These are phyloP conservation scores for Erysimum cheiri DNA, from an alignment of 441 rosid species.

Conservation along the genomic window DNA sequence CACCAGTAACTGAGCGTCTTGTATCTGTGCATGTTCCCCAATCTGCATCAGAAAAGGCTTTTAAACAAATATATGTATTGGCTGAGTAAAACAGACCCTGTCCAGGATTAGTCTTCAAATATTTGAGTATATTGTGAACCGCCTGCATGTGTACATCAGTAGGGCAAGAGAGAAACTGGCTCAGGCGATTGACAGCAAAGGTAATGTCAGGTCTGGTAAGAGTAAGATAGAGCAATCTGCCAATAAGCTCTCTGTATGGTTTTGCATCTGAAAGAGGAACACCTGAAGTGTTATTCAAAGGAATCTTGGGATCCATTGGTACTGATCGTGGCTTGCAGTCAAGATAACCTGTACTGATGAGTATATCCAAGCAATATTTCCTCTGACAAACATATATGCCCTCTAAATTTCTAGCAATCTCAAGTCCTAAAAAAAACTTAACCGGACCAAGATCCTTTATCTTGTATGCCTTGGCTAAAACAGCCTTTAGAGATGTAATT, in stretches of 20 bases:
- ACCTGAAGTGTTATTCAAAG: no score
- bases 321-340: neutral
- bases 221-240: neutral
- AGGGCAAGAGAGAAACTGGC: neutral
- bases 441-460: neutral
- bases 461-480: neutral
- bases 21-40: neutral
- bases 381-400: neutral
- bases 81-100: neutral
- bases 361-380: neutral
- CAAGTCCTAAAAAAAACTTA: neutral
- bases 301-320: neutral
- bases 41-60: neutral
- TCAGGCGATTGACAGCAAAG: neutral
- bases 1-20: neutral
- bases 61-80: neutral
- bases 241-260: neutral
- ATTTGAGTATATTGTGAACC: accelerated
- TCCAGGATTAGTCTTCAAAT: neutral
- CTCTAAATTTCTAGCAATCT: neutral
- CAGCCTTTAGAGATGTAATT: accelerated
- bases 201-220: neutral
- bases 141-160: neutral
- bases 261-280: no score
- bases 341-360: accelerated